Conservation (phyloP, 2,329 filamentous ascomycete genomes). For the Aspergillus alliaceus region DNA sequence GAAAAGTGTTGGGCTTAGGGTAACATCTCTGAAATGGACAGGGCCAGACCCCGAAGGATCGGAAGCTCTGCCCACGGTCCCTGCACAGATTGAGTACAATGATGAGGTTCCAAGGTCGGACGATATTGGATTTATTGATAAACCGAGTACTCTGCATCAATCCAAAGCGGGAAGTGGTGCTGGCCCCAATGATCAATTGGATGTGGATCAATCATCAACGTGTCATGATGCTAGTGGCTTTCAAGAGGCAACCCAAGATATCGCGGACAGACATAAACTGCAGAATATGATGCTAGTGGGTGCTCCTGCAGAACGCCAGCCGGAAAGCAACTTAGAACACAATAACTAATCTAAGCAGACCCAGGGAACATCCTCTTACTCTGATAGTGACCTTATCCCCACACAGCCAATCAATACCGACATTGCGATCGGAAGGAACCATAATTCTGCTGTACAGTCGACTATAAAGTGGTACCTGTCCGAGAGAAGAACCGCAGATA, state of each 20-base stretch:
- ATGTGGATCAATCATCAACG: not conserved
- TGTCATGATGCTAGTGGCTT: constrained; percentile 8
- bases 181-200: not conserved
- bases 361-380: constrained; percentile 20
- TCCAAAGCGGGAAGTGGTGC: not conserved
- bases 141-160: not conserved
- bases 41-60: constrained; percentile 23
- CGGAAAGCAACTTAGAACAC: not conserved
- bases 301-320: not conserved
- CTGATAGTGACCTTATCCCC: constrained; percentile 28
- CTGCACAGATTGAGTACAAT: constrained; percentile 30
- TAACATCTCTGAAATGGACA: constrained; percentile 35
- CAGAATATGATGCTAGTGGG: constrained; percentile 33
- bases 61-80: constrained; percentile 26
- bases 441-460: constrained; percentile 5
- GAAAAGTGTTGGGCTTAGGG: constrained; percentile 34
- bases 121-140: constrained; percentile 28
- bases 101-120: constrained; percentile 22
- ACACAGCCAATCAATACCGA: constrained; percentile 24
- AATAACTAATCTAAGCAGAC: constrained; percentile 11
- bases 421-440: not conserved
- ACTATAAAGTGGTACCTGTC: constrained; percentile 16
- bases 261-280: constrained; percentile 25
- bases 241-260: constrained; percentile 29
- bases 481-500: constrained; percentile 15